A percentile compares a stretch with the other conserved stretches of the same genome.
Evolutionary conservation across 345 rosid species (phyloP).

Genomic region (Pugionium dolabratum): DNA sequence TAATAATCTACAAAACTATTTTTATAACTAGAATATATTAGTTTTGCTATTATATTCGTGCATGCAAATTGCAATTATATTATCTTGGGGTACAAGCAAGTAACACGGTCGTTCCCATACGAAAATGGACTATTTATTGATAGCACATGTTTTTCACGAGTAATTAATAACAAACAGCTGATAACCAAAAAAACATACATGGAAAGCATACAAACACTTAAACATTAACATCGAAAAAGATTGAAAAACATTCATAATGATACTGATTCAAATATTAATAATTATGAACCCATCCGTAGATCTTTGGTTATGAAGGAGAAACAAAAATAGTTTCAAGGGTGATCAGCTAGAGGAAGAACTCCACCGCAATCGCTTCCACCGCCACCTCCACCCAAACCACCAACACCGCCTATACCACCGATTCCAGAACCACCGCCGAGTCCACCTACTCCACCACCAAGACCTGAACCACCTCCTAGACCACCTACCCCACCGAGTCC

Average conservation of each 20-base stretch:
- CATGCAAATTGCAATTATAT: neutral
- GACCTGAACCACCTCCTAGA: conserved; percentile 38
- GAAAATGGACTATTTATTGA: conserved; percentile 18
- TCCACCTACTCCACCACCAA: conserved; percentile 43
- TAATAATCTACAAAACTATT: no score
- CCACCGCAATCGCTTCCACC: conserved; percentile 47
- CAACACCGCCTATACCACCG: conserved; percentile 44
- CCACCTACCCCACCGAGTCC: conserved; percentile 38
- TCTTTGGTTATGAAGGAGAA: neutral
- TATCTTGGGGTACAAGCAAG: conserved; percentile 29
- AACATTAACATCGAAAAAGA: conserved; percentile 3
- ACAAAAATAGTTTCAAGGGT: conserved; percentile 26
- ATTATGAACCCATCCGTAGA: conserved; percentile 7
- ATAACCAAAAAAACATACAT: neutral
- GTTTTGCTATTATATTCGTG: no score
- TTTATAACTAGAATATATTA: no score
- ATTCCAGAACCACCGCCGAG: conserved; percentile 38
- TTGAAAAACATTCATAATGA: neutral
- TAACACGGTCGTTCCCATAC: neutral
- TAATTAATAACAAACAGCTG: conserved; percentile 28
- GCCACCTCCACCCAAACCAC: conserved; percentile 41
- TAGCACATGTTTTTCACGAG: conserved; percentile 25
- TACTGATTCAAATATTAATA: conserved; percentile 6
- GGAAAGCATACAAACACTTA: conserved; percentile 19
- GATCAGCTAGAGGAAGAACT: conserved; percentile 8